phyloP scores from a whole-genome alignment of 2,329 filamentous ascomycete species.

The Nemania bipapillata region DNA sequence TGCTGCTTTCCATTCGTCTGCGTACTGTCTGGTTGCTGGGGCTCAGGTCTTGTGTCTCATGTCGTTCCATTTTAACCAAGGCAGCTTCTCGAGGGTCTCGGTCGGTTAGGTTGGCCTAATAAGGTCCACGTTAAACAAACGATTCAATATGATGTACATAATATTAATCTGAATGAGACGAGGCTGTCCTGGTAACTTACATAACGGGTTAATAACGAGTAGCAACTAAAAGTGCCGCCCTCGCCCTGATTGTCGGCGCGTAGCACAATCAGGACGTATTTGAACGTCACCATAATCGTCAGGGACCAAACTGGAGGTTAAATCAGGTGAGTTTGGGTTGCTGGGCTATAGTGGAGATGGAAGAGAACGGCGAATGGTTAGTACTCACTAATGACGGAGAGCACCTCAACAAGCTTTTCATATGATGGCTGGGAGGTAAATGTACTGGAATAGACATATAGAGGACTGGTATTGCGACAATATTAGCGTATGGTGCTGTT shows the following conservation, averaged over 20 bases:
- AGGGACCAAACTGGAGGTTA: slow-evolving; percentile 68
- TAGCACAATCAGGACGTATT: slow-evolving; percentile 74
- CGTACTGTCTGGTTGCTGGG: slow-evolving; percentile 53
- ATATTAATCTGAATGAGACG: background rate
- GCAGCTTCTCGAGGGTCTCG: slow-evolving; percentile 67
- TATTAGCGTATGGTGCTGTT: background rate
- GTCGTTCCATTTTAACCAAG: slow-evolving; percentile 69
- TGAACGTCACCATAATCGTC: slow-evolving; percentile 74
- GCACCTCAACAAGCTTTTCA: slow-evolving; percentile 70
- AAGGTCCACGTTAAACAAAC: background rate
- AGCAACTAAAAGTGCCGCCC: slow-evolving; percentile 75
- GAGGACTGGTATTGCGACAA: slow-evolving; percentile 59
- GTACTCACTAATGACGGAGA: slow-evolving; percentile 67
- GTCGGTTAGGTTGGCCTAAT: slow-evolving; percentile 67
- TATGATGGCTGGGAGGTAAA: slow-evolving; percentile 67
- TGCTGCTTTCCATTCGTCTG: slow-evolving; percentile 63
- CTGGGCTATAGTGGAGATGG: too few relatives aligned
- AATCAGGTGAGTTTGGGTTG: slow-evolving; percentile 1
- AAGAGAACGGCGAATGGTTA: background rate
- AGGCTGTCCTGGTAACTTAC: slow-evolving; percentile 49
- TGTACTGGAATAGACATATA: slow-evolving; percentile 77
- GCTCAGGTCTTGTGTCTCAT: slow-evolving; percentile 68
- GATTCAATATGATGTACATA: background rate
- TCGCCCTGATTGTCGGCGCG: slow-evolving; percentile 76
- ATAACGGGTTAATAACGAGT: slow-evolving; percentile 71